Evolutionary conservation across 148 eudicot species (phyloP).

Genomic region (Linanthus parryae): DNA sequence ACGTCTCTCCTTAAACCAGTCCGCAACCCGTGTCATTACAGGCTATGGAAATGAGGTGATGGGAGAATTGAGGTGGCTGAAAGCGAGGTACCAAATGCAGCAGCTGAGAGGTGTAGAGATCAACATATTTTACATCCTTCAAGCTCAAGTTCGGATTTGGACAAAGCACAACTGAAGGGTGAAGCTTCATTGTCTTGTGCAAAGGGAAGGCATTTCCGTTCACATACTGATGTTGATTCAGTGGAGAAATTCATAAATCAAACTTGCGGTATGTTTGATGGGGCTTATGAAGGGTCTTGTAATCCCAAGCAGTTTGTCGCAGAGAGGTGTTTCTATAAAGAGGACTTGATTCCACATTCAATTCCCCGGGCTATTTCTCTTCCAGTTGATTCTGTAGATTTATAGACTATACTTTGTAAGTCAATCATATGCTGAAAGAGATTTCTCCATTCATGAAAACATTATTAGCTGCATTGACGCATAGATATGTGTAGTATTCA

Average conservation of each 20-base stretch:
- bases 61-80: slow-evolving; percentile 12
- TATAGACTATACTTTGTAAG: no score
- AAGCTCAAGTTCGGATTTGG: background rate
- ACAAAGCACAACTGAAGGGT: background rate
- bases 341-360: slow-evolving; percentile 41
- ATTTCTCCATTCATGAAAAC: no score
- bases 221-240: slow-evolving; percentile 16
- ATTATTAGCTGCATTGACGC: no score
- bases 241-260: slow-evolving; percentile 16
- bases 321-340: slow-evolving; percentile 30
- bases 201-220: slow-evolving; percentile 2
- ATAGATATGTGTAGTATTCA: no score
- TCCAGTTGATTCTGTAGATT: slow-evolving; percentile 63
- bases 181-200: background rate
- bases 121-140: background rate
- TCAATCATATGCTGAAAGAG: no score
- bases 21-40: no score
- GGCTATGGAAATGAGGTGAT: slow-evolving; percentile 11
- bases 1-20: background rate
- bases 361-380: slow-evolving; percentile 68
- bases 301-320: slow-evolving; percentile 34
- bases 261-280: no score
- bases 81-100: slow-evolving; percentile 12
- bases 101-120: slow-evolving; percentile 1
- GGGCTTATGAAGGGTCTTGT: no score